A percentile compares a stretch with the other conserved stretches of the same genome.
These are phyloP conservation scores for Globisporangium orthogonon DNA, from an alignment of 352 stramenopile species.

Conservation along the genomic window DNA sequence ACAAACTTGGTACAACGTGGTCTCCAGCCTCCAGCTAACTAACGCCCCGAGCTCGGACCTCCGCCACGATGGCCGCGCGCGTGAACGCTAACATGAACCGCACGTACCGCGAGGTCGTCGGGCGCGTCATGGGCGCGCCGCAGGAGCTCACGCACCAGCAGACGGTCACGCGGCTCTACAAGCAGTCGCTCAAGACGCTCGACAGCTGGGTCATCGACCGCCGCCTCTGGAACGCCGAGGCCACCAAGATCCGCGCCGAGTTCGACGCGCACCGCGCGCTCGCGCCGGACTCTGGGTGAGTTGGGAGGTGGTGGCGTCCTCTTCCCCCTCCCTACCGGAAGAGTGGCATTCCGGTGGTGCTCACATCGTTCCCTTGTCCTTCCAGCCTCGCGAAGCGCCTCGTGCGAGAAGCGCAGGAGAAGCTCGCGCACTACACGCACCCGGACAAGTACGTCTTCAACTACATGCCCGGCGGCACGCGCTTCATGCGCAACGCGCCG, in stretches of 20 bases:
- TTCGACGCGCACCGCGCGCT: slow-evolving; percentile 86
- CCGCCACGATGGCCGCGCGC: neutral
- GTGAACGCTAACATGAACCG: slow-evolving; percentile 86
- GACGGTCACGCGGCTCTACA: slow-evolving; percentile 91
- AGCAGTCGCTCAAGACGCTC: slow-evolving; percentile 91
- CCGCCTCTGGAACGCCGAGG: slow-evolving; percentile 94
- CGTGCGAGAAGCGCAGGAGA: slow-evolving; percentile 89
- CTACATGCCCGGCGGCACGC: slow-evolving; percentile 97
- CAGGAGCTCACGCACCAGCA: slow-evolving; percentile 86
- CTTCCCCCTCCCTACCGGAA: no score
- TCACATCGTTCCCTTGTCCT: slow-evolving; percentile 3
- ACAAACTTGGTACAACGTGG: no score
- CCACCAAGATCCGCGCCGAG: slow-evolving; percentile 88
- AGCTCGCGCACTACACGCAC: slow-evolving; percentile 93
- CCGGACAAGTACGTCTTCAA: slow-evolving; percentile 96
- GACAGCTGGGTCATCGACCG: slow-evolving; percentile 94
- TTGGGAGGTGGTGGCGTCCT: neutral
- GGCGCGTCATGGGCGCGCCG: slow-evolving; percentile 43
- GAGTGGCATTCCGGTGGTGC: slow-evolving; percentile 28
- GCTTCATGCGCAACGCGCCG: slow-evolving; percentile 98
- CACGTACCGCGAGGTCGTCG: slow-evolving; percentile 77
- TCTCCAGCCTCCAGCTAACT: no score
- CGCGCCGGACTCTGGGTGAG: slow-evolving; percentile 51
- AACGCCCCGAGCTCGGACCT: no score
- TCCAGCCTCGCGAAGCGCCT: slow-evolving; percentile 69